phyloP scores from a whole-genome alignment of 1,139 yeast species.

The Citeromyces hawaiiensis region DNA sequence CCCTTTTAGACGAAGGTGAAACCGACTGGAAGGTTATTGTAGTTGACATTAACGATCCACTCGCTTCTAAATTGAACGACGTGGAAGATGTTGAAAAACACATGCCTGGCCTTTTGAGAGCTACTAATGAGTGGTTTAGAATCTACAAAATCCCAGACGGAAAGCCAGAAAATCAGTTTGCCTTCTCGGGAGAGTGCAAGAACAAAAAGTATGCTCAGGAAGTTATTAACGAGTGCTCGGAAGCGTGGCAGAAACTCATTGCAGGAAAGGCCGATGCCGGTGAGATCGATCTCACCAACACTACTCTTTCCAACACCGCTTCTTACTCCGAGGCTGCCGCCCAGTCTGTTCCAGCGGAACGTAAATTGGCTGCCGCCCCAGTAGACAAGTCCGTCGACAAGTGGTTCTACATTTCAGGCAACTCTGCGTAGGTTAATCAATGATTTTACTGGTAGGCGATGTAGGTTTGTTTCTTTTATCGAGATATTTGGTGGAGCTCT shows the following conservation, averaged over 20 bases:
- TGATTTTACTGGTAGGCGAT: no score
- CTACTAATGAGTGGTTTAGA: conserved; percentile 85
- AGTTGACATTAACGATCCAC: conserved; percentile 61
- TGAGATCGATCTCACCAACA: conserved; percentile 56
- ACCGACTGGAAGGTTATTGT: conserved; percentile 89
- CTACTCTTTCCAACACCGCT: conserved; percentile 52
- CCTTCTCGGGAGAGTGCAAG: conserved; percentile 73
- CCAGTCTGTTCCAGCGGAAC: conserved; percentile 50
- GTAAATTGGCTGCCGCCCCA: conserved; percentile 75
- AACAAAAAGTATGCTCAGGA: conserved; percentile 62
- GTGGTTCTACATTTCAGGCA: conserved; percentile 98
- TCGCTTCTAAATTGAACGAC: conserved; percentile 59
- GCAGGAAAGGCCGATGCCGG: conserved; percentile 29
- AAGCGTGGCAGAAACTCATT: conserved; percentile 61
- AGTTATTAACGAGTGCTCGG: conserved; percentile 54
- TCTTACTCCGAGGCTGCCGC: conserved; percentile 34
- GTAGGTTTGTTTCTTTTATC: no score
- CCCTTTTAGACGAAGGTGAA: conserved; percentile 84
- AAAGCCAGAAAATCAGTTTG: conserved; percentile 77
- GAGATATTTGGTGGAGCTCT: no score
- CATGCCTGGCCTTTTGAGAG: conserved; percentile 71
- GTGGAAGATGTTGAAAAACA: conserved; percentile 63
- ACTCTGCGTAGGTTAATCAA: conserved; percentile 36
- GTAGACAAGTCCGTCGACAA: conserved; percentile 94
- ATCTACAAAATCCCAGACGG: conserved; percentile 88